Base-by-base conservation (phyloP, 306 rosid genomes). In the Styphnolobium japonicum region DNA sequence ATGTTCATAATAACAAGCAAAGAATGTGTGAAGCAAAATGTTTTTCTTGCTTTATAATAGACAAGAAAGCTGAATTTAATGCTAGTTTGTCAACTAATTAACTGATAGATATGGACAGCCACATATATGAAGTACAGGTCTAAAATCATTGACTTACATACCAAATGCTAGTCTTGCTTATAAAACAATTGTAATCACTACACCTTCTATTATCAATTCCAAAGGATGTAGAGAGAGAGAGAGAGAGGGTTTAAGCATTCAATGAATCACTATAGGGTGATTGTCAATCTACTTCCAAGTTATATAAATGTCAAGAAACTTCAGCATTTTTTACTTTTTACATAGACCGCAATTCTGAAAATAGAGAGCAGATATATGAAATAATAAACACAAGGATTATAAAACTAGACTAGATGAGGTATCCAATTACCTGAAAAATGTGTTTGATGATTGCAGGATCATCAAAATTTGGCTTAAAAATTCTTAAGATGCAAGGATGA, bases 351-450 rank as follows among this genome's bases (percentile, higher is more conserved):
- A 64, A 39, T 25, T 27, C 7, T 43, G 42, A 11, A 58, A 58
- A 42, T 19, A 22, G 0, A 21, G 19, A 31, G 36, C 1, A 21
- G 29, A 53, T 16, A 67, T 7, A 8, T 67, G 22, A 66, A 52
- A 31, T 10, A 51, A 55, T 19, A 0, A 61, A 51, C 7, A 42
- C 49, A 7, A 63, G 36, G 21, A 21, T 22, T 52, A 61, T 34
- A n/a, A 51, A 6, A 55, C 11, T 22, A 61, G 43, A 74, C 22
- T 42, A 37, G 15, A 21, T 5, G 12, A 23, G 6, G 25, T 53
- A 14, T 7, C 14, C 19, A 61, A 23, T 64, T 82, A 84, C 90
- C 88, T 65, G 72, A 71, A 68, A 78, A 57, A 42, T 19, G 15
- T 34, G 62, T 58, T 82, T 58, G 77, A 29, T 43, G 80, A 55